Evolutionary conservation across 2,329 filamentous ascomycete genomes (phyloP).

Genomic region (Paecilomyces sp.): DNA sequence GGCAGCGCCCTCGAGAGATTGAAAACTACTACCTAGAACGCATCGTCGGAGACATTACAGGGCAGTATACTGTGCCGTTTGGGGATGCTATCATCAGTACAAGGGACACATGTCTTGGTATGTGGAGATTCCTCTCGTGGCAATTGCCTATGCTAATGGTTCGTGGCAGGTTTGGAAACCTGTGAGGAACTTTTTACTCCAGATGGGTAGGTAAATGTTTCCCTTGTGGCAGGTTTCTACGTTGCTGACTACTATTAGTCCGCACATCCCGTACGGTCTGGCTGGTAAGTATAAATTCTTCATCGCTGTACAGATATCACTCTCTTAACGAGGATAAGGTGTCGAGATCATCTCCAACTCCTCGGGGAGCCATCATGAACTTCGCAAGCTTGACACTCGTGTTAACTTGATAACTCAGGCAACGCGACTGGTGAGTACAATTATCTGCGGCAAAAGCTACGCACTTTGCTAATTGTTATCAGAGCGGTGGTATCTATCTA

Average conservation of each 20-base stretch:
- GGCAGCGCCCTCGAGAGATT: constrained; percentile 48
- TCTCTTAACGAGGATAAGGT: constrained; percentile 33
- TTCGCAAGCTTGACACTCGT: constrained; percentile 59
- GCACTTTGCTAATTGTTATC: constrained; percentile 7
- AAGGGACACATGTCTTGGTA: constrained; percentile 55
- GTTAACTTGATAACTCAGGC: constrained; percentile 60
- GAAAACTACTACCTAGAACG: constrained; percentile 61
- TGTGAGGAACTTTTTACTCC: constrained; percentile 64
- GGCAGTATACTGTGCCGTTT: constrained; percentile 53
- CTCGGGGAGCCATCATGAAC: constrained; percentile 59
- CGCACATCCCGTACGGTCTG: constrained; percentile 55
- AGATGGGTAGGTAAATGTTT: constrained; percentile 21
- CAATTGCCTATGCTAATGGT: neutral
- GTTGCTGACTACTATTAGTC: constrained; percentile 27
- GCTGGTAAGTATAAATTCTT: constrained; percentile 11
- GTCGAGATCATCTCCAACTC: constrained; percentile 67
- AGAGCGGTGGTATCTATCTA: constrained; percentile 43
- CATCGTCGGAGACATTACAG: constrained; percentile 51
- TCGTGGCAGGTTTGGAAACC: constrained; percentile 43
- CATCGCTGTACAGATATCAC: neutral
- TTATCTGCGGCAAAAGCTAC: neutral
- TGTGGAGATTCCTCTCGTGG: neutral
- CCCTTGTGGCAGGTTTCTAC: constrained; percentile 8
- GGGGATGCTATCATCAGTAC: constrained; percentile 61
- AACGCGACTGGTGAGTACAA: constrained; percentile 35